A percentile compares a stretch with the other conserved stretches of the same genome.
phyloP scores from a whole-genome alignment of 352 stramenopile genomes.

The Pythium grandisporangium region DNA sequence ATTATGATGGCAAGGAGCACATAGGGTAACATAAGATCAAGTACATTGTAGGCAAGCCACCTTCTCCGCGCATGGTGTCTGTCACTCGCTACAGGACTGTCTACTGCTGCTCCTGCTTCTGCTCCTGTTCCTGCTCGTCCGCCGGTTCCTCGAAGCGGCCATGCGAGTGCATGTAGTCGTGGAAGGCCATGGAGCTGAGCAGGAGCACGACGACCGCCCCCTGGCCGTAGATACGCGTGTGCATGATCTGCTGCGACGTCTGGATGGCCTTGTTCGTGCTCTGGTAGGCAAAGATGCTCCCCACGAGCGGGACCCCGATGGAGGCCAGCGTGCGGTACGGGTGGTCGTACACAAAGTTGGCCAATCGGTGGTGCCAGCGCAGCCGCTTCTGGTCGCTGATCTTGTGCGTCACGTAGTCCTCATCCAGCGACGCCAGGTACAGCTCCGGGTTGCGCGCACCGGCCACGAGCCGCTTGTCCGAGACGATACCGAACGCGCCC shows the following conservation, averaged over 20 bases:
- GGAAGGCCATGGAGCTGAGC: conserved; percentile 74
- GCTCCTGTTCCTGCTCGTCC: conserved; percentile 2
- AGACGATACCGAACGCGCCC: conserved; percentile 52
- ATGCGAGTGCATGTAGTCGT: conserved; percentile 73
- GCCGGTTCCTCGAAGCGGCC: conserved; percentile 40
- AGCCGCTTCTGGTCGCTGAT: conserved; percentile 23
- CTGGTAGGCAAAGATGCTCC: conserved; percentile 66
- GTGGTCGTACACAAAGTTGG: conserved; percentile 79
- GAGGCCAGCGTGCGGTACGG: conserved; percentile 50
- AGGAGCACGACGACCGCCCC: conserved; percentile 55
- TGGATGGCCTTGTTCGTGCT: conserved; percentile 59
- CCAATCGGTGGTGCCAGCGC: conserved; percentile 42
- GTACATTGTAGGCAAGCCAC: too few species aligned
- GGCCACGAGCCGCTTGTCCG: conserved; percentile 49
- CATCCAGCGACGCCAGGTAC: conserved; percentile 54
- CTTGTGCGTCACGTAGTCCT: conserved; percentile 27
- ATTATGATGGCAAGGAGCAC: too few species aligned
- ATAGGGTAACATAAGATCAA: too few species aligned
- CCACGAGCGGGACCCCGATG: conserved; percentile 52
- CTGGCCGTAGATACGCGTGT: conserved; percentile 81
- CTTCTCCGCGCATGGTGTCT: too few species aligned
- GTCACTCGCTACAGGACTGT: too few species aligned
- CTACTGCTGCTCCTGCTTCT: too few species aligned
- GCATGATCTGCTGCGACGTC: conserved; percentile 80
- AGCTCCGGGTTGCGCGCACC: conserved; percentile 62